Conservation (phyloP, 2,329 filamentous ascomycete genomes). For the Aspergillus piperis region DNA sequence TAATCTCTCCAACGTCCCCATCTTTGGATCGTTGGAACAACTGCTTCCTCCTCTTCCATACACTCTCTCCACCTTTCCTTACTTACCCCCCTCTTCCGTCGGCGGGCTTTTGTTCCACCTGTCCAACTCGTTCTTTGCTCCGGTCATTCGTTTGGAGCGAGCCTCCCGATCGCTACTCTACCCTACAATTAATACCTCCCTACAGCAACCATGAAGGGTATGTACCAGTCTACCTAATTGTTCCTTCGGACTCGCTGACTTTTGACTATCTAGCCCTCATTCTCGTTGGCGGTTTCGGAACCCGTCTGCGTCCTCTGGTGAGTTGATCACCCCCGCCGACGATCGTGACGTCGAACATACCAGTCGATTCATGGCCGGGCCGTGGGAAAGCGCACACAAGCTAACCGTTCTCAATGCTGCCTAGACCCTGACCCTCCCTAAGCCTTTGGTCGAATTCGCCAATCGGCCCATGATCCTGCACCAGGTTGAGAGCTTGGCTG, state of each 20-base stretch:
- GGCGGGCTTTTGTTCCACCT: constrained; percentile 3
- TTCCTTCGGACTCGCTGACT: constrained; percentile 12
- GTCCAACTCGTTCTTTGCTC: constrained; percentile 2
- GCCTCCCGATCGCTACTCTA: constrained; percentile 5
- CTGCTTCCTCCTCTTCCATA: neutral
- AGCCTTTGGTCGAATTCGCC: constrained; percentile 95
- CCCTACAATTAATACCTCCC: constrained; percentile 7
- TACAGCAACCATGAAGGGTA: constrained; percentile 23
- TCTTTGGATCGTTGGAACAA: neutral
- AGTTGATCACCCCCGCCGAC: constrained; percentile 34
- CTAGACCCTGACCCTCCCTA: constrained; percentile 93
- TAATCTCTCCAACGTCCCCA: constrained; percentile 1
- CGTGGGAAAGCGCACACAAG: constrained; percentile 3
- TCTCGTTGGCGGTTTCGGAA: constrained; percentile 98
- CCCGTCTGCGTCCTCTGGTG: constrained; percentile 93
- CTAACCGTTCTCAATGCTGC: constrained; percentile 15
- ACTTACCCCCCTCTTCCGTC: too few relatives aligned
- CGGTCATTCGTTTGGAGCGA: constrained; percentile 15
- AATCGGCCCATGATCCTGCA: constrained; percentile 99
- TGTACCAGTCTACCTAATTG: neutral
- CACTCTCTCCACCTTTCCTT: neutral
- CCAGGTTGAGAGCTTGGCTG: constrained; percentile 92
- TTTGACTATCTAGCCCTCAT: constrained; percentile 70
- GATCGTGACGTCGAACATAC: constrained; percentile 17
- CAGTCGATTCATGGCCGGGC: neutral